phyloP scores from a whole-genome alignment of 2,329 filamentous ascomycete species.

The Ploettnerulaceae sp. region DNA sequence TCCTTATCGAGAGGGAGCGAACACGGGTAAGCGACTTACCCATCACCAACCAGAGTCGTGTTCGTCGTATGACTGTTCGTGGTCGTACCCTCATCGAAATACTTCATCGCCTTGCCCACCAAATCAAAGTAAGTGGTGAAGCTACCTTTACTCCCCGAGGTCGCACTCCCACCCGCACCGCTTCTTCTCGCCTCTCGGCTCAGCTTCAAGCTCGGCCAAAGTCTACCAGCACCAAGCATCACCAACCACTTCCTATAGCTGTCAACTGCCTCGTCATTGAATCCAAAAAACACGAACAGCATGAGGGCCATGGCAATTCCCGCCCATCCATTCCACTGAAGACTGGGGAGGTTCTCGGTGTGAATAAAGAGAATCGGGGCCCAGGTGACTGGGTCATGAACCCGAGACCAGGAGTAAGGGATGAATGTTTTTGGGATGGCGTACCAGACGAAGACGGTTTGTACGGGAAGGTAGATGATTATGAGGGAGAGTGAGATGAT shows the following conservation, averaged over 20 bases:
- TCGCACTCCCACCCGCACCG: conserved; percentile 1
- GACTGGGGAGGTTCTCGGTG: conserved; percentile 37
- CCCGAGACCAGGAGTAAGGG: conserved; percentile 46
- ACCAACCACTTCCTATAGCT: conserved; percentile 41
- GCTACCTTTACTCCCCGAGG: conserved; percentile 1
- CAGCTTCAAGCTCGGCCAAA: conserved; percentile 24
- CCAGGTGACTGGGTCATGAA: conserved; percentile 48
- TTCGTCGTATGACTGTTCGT: conserved; percentile 11
- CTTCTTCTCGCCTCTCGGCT: conserved; percentile 4
- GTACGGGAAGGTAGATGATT: conserved; percentile 47
- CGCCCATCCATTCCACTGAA: conserved; percentile 51
- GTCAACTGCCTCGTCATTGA: conserved; percentile 53
- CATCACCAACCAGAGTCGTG: conserved; percentile 1
- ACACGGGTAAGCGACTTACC: neutral
- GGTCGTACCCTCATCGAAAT: conserved; percentile 21
- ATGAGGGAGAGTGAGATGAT: conserved; percentile 48
- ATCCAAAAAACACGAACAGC: conserved; percentile 60
- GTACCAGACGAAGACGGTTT: conserved; percentile 49
- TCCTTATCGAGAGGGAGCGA: neutral
- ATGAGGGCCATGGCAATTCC: conserved; percentile 48
- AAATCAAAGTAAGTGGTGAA: conserved; percentile 23
- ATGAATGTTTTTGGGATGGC: conserved; percentile 37
- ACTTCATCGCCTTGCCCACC: conserved; percentile 23
- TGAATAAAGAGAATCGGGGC: conserved; percentile 43
- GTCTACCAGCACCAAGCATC: conserved; percentile 22